Base-by-base conservation (phyloP, 1,139 yeast genomes). In the Sugiyamaella sp. region DNA sequence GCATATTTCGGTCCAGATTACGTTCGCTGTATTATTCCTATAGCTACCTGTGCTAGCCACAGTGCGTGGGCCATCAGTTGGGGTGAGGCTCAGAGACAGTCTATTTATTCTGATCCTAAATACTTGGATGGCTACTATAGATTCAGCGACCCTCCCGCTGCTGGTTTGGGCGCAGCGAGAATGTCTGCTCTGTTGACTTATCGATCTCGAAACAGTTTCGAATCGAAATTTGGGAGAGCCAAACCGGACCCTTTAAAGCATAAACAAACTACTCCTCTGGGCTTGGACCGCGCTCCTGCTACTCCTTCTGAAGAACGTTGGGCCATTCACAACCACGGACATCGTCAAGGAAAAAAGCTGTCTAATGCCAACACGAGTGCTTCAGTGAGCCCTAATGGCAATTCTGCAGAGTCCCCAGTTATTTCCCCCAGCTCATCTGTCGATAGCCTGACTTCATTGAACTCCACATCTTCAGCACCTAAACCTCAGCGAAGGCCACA, bases 1-100 rank as follows among this genome's bases (percentile, higher is more conserved):
- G 84, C 86, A 1, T 86, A 82, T 66, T 86, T 81, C 61, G 86
- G 89, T n/a, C 72, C 78, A 1, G 79, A 76, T 2, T 93, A 82
- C 65, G 96, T 93, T 17, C 79, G 80, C 56, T 74, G 81, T 35
- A 77, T 89, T 22, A 84, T 93, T 20, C 95, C 97, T 0, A 74
- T 93, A 54, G 99, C 99, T 1, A 91, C 99, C 0, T 84, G 95
- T 41, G 97, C 98, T 0, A 78, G 95, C 65, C 95, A 93, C 44
- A 87, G 96, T 5, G 99, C 99, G 0, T 93, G 99, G 99, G 93
- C 98, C 63, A 93, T 93, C 53, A 88, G 97, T 2, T 93, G 99
- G 99, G 93, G 96, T 55, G 99, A 93, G 68, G 95, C 99, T 5
- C 99, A 93, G 71, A 80, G 99, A 64, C 99, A 93, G 69, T 84